These are phyloP conservation scores for Tephrocybe sp. DNA, from an alignment of 768 basidiomycete genomes.

Conservation along the genomic window DNA sequence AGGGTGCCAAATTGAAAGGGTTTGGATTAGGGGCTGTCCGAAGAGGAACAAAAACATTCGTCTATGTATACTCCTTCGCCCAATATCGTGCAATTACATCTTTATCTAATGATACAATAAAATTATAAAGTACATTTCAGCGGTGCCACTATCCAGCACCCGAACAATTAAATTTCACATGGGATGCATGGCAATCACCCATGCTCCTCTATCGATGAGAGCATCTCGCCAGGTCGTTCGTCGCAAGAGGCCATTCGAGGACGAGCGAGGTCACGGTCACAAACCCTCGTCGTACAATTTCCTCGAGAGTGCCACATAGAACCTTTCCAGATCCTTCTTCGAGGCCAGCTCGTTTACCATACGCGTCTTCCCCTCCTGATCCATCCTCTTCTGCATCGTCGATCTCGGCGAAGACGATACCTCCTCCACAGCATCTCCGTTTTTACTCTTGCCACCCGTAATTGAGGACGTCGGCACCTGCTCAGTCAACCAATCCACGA, in stretches of 20 bases:
- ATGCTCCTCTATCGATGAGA: neutral
- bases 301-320: slow-evolving; percentile 85
- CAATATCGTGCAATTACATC: neutral
- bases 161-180: too few relatives aligned
- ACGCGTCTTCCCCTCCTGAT: slow-evolving; percentile 24
- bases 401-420: slow-evolving; percentile 9
- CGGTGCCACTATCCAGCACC: neutral
- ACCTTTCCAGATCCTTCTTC: slow-evolving; percentile 79
- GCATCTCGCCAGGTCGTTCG: too few relatives aligned
- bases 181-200: neutral
- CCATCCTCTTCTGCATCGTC: slow-evolving; percentile 14
- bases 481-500: slow-evolving; percentile 80
- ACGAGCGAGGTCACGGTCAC: slow-evolving; percentile 44
- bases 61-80: too few relatives aligned
- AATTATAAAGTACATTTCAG: slow-evolving; percentile 6
- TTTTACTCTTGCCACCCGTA: slow-evolving; percentile 12
- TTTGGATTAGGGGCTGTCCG: too few relatives aligned
- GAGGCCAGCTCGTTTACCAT: slow-evolving; percentile 51
- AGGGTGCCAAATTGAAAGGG: too few relatives aligned
- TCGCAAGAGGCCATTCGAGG: neutral
- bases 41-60: too few relatives aligned
- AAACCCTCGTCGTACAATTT: slow-evolving; percentile 93
- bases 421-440: slow-evolving; percentile 17
- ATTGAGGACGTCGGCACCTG: slow-evolving; percentile 48
- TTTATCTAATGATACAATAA: slow-evolving; percentile 14